Evolutionary conservation across 352 stramenopile species (phyloP), one percentile per base, ranked within the genome.

Genomic region (Phytophthora constricta): DNA sequence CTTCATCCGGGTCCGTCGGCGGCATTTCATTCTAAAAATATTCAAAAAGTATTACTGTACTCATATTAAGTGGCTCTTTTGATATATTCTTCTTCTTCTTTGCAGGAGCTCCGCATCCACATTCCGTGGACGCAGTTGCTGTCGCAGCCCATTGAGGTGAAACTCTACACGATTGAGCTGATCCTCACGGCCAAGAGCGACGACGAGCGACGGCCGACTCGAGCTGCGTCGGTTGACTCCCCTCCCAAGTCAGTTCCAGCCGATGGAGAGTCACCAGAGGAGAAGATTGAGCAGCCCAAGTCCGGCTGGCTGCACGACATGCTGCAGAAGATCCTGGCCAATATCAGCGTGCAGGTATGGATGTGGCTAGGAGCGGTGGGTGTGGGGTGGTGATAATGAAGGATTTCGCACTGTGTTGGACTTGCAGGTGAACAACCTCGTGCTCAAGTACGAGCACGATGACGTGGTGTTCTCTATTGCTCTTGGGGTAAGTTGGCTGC

Each of bases 51-150:
- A 19, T 42, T 42, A 42, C 34, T 42, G n/a, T 19, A 16, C 34
- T 37, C 13, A 37, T 37, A 37, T 13, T 37, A 16, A n/a, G n/a
- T n/a, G n/a, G n/a, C n/a, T n/a, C n/a, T n/a, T n/a, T n/a, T n/a
- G n/a, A n/a, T n/a, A n/a, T n/a, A n/a, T n/a, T n/a, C n/a, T 42
- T 42, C 4, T 42, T 42, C 7, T 17, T 4, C 17, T 47, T 17
- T 62, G 27, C 46, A 91, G 83, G 88, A 96, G 52, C 79, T 96
- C 51, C 86, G 87, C 28, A 95, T 96, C 60, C 88, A 94, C 64
- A 96, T 96, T 64, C 88, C 88, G 33, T 96, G 88, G 88, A 95
- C 86, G n/a, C 86, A 95, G 37, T 43, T 96, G 60, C 68, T 96
- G 19, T 95, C 86, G 3, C 88, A 96, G 62, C 81, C 88, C 14